Base-by-base conservation (phyloP, 1,284 basidiomycete genomes). In the Apiotrichum mycotoxinovorans region DNA sequence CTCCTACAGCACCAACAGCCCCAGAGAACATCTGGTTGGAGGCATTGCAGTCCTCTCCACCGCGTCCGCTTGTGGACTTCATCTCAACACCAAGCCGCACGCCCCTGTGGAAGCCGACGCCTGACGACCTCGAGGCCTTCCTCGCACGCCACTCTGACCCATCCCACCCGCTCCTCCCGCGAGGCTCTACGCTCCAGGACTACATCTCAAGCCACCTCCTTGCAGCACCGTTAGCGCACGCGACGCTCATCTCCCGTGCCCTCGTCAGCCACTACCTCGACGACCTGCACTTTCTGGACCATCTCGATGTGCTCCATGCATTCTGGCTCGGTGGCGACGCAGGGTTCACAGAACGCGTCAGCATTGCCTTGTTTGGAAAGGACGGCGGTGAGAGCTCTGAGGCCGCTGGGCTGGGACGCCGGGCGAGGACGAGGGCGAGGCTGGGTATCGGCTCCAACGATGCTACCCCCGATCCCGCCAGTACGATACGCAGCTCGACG, bases 321-420 rank as follows among this genome's bases (percentile, higher is more conserved):
- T 75, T 70, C 58, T 74, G 70, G 65, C 66, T 77, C 1, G 73
- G 69, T 23, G 69, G 68, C 1, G 70, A 75, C 47, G 66, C 68
- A 1, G 59, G 62, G 2, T 77, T 75, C 53, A 49, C 65, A 25
- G 69, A 72, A 30, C 60, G 73, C 4, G 71, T 72, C 3, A 61
- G 62, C 3, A 51, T 49, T 0, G 70, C 75, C 0, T 56, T 77
- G 20, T 77, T 77, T 50, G 69, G 70, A 0, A 68, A 70, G 51
- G 71, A 69, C 23, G 55, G 56, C 3, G 68, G 67, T 2, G 68
- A 67, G 12, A 60, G 64, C 0, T 68, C 67, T 1, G 69, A 68
- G 35, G 68, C 58, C 5, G 43, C 68, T 1, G 54, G 53, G 4
- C 8, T 47, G 2, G 55, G 59, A 2, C 52, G 53, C 20, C 49